Evolutionary conservation across 2,329 filamentous ascomycete genomes (phyloP), one percentile per base, ranked within the genome.

Genomic region (Verticillium tricorpus): DNA sequence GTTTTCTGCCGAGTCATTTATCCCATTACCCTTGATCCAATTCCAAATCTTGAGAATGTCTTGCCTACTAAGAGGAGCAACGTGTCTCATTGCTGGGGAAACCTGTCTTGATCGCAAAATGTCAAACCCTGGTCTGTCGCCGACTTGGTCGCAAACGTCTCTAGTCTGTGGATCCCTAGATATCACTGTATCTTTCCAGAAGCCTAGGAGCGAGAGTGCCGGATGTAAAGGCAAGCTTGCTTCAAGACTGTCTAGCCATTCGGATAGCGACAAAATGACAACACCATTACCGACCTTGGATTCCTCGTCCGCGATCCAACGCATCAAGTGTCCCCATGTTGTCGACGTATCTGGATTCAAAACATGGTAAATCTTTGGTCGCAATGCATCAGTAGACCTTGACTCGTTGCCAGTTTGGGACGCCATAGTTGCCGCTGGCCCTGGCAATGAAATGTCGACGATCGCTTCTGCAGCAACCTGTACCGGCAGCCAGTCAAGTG

Each of bases 401-500:
- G 1, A 19, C 2, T 50, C 40, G 40, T 8, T 25, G 7, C 15
- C 37, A 2, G 17, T 2, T 19, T 40, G 3, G 37, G 12, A 17
- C 12, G 14, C 35, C 35, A 37, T n/a, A 12, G n/a, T 50, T 1
- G 19, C 19, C 8, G 2, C 40, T 22, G 17, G 5, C 2, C 11
- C 19, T 19, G 17, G 17, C 19, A 15, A 1, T 2, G 57, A 5
- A 4, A 45, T n/a, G 3, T 77, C 72, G 5, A 76, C 62, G 9
- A 74, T 68, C 2, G 71, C 69, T 9, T 64, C 60, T 31, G 75
- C 75, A 0, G 69, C 70, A 2, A 66, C 65, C 55, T 78, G 76
- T 2, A 78, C 74, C 1, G 75, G 75, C 3, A 78, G 58, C 75
- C 76, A 78, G 60, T 70, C 70, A 8, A 82, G 66, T 9, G 64